phyloP scores from a whole-genome alignment of 2,329 filamentous ascomycete species.

The Hymenoscyphus linearis region DNA sequence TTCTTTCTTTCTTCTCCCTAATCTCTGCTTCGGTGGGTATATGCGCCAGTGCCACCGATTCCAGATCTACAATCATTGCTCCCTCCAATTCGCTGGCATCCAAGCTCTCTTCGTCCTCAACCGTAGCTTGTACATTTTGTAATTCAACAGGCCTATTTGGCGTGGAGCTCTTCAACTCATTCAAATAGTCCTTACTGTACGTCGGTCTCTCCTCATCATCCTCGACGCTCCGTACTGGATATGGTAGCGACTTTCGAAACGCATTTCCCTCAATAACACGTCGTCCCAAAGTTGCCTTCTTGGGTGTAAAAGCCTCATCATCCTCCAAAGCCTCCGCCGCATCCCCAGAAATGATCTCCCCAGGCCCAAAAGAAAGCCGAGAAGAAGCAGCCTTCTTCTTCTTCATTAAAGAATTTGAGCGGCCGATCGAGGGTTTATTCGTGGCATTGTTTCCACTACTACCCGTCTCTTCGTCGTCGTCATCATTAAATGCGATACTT shows the following conservation, averaged over 20 bases:
- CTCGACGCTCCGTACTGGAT: constrained; percentile 32
- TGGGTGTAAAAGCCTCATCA: constrained; percentile 53
- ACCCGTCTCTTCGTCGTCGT: constrained; percentile 26
- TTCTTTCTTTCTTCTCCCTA: constrained; percentile 81
- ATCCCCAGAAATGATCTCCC: constrained; percentile 48
- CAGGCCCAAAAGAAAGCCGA: constrained; percentile 70
- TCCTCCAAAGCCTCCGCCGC: constrained; percentile 47
- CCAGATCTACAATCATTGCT: constrained; percentile 54
- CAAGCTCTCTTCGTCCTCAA: constrained; percentile 49
- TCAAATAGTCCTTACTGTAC: constrained; percentile 83
- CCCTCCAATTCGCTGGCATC: constrained; percentile 59
- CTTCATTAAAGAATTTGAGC: constrained; percentile 52
- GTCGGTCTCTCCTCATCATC: constrained; percentile 66
- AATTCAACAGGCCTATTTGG: constrained; percentile 72
- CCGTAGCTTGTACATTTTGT: constrained; percentile 37
- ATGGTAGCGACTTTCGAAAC: constrained; percentile 46
- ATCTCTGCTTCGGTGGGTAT: constrained; percentile 85
- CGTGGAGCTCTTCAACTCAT: constrained; percentile 79
- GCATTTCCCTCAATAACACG: constrained; percentile 64
- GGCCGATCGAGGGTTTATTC: constrained; percentile 40
- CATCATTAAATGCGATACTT: constrained; percentile 42
- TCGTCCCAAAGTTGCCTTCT: constrained; percentile 56
- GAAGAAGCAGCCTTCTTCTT: constrained; percentile 57
- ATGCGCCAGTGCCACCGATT: constrained; percentile 32
- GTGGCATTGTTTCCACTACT: constrained; percentile 8